Conservation (phyloP, 768 basidiomycete genomes). For the Aureoboletus auriporus region DNA sequence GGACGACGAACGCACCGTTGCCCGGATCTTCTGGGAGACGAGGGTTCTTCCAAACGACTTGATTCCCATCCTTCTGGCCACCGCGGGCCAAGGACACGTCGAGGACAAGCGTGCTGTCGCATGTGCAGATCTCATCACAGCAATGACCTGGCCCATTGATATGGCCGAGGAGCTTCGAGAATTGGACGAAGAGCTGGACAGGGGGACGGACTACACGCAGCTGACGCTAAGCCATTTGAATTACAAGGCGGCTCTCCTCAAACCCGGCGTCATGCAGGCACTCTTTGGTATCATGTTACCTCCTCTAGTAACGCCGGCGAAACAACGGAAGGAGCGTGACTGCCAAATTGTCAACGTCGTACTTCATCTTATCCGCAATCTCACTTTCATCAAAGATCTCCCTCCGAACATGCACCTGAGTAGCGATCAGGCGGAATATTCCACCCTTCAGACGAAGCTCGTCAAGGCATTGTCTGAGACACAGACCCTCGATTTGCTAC, state of each 20-base stretch:
- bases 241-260: slow-evolving; percentile 78
- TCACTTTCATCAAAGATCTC: slow-evolving; percentile 90
- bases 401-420: slow-evolving; percentile 67
- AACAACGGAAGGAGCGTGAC: slow-evolving; percentile 76
- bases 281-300: slow-evolving; percentile 76
- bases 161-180: slow-evolving; percentile 92
- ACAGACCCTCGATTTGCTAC: slow-evolving; percentile 69
- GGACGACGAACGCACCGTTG: slow-evolving; percentile 94
- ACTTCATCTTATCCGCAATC: slow-evolving; percentile 86
- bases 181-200: slow-evolving; percentile 74
- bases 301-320: slow-evolving; percentile 62
- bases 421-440: slow-evolving; percentile 75
- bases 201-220: slow-evolving; percentile 84
- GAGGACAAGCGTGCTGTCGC: slow-evolving; percentile 83
- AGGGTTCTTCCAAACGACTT: slow-evolving; percentile 85
- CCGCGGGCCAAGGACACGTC: slow-evolving; percentile 70
- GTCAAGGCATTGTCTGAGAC: slow-evolving; percentile 68
- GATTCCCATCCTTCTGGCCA: slow-evolving; percentile 77
- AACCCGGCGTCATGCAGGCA: slow-evolving; percentile 64
- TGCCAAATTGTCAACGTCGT: slow-evolving; percentile 84
- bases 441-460: slow-evolving; percentile 73
- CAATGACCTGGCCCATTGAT: slow-evolving; percentile 99
- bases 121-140: slow-evolving; percentile 86
- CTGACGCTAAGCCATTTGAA: slow-evolving; percentile 75
- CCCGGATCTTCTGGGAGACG: slow-evolving; percentile 88